Base-by-base conservation (phyloP, 2,329 filamentous ascomycete genomes). In the Calonectria pteridis region DNA sequence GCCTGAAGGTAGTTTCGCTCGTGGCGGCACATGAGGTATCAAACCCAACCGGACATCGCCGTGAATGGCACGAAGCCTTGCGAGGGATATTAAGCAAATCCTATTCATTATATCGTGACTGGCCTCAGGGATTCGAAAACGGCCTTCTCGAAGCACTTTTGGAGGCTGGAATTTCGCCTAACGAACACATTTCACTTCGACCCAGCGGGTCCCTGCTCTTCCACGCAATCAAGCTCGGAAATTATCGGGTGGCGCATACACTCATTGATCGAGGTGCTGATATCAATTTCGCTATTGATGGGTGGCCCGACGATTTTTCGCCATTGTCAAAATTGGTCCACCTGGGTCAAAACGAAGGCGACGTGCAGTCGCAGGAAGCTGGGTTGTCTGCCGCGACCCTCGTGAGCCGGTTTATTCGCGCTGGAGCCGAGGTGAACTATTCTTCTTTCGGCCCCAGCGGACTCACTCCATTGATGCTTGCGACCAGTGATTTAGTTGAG, bases 381-480 rank as follows among this genome's bases (percentile, higher is more conserved):
- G 28, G 10, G 6, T 26, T 50, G 63, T 49, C 63, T 51, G 40
- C 43, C 14, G 14, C 40, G 5, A 50, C 63, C 23, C 43, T 65
- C 29, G 28, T 50, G 11, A 20, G 28, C 11, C 40, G 29, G 2
- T 65, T 65, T 37, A 35, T 65, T 51, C 29, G 33, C 23, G 46
- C 63, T 31, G 65, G 65, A 3, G 65, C 65, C 5, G 65, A 35
- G 13, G 31, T 66, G 9, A 50, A 66, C n/a, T 33, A 33, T 16
- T 23, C 43, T 31, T 66, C 63, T 26, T 51, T 66, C 23, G 63
- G 63, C 31, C 43, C n/a, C 13, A 51, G 50, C 1, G 63, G 63
- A 16, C 26, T 51, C 20, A 66, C 63, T 51, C 65, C 65, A 6
- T 18, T 67, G 33, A 67, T 67, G 65, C 46, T 67, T 20, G 65